phyloP scores from a whole-genome alignment of 2,329 filamentous ascomycete species.

The Aspergillus japonicus region DNA sequence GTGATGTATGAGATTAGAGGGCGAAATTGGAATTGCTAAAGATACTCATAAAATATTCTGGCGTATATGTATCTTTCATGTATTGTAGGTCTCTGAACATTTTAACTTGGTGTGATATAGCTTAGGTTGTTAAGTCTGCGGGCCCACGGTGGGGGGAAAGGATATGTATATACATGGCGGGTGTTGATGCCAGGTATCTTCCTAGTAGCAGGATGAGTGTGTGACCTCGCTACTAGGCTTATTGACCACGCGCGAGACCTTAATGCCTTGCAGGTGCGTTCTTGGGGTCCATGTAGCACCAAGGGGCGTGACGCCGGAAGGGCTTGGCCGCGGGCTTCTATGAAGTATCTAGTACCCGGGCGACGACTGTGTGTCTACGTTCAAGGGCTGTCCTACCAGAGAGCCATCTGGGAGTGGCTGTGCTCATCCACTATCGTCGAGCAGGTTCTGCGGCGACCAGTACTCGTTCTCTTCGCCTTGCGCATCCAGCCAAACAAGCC shows the following conservation, averaged over 20 bases:
- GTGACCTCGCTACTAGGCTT: neutral
- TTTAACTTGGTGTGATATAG: neutral
- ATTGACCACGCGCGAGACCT: neutral
- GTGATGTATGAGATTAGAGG: neutral
- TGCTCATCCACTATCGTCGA: conserved; percentile 43
- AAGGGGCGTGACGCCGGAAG: neutral
- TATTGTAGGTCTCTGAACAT: neutral
- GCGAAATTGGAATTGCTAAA: neutral
- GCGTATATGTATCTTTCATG: neutral
- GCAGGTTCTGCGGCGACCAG: conserved; percentile 61
- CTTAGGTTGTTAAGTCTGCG: neutral
- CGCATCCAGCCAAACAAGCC: conserved; percentile 90
- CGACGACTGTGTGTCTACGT: neutral
- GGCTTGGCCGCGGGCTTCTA: neutral
- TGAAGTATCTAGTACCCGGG: neutral
- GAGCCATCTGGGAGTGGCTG: neutral
- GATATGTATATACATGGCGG: neutral
- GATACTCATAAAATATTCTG: too few species aligned
- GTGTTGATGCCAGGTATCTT: neutral
- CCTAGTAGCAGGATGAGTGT: neutral
- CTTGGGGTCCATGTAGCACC: neutral
- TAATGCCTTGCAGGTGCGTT: neutral
- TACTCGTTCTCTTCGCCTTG: conserved; percentile 88
- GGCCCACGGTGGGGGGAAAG: neutral
- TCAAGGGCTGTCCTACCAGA: neutral